Conservation (phyloP, 208 protist genomes). For the Acanthamoeba sp. region DNA sequence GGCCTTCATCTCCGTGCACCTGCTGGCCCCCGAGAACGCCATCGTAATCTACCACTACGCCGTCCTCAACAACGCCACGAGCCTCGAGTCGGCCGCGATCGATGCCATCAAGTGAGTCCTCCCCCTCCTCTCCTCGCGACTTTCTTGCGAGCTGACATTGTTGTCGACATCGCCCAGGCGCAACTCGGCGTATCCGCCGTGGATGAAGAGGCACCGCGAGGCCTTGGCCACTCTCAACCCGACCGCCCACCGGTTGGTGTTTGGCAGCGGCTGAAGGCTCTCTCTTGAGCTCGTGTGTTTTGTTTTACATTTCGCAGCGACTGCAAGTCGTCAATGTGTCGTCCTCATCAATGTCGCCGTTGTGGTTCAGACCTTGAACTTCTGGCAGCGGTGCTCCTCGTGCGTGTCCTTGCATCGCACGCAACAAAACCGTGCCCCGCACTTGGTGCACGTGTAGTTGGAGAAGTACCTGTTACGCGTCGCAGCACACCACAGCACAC, state of each 20-base stretch:
- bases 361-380: slow-evolving; percentile 58
- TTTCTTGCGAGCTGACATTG: background rate
- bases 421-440: slow-evolving; percentile 47
- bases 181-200: background rate
- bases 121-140: background rate
- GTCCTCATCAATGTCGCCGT: too few species aligned
- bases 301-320: too few species aligned
- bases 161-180: background rate
- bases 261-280: too few species aligned
- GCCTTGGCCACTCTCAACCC: background rate
- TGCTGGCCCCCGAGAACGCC: background rate
- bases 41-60: slow-evolving; percentile 9
- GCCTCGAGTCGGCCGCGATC: background rate
- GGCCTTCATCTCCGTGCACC: background rate
- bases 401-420: slow-evolving; percentile 60
- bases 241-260: too few species aligned
- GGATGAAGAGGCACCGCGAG: background rate
- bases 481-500: background rate
- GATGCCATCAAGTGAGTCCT: background rate
- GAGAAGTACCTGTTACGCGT: slow-evolving; percentile 70
- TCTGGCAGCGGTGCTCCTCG: slow-evolving; percentile 71
- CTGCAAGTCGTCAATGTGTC: too few species aligned
- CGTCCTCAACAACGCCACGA: slow-evolving; percentile 21
- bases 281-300: too few species aligned
- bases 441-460: slow-evolving; percentile 68